Base-by-base conservation (phyloP, 768 basidiomycete species). In the Russula compacta region DNA sequence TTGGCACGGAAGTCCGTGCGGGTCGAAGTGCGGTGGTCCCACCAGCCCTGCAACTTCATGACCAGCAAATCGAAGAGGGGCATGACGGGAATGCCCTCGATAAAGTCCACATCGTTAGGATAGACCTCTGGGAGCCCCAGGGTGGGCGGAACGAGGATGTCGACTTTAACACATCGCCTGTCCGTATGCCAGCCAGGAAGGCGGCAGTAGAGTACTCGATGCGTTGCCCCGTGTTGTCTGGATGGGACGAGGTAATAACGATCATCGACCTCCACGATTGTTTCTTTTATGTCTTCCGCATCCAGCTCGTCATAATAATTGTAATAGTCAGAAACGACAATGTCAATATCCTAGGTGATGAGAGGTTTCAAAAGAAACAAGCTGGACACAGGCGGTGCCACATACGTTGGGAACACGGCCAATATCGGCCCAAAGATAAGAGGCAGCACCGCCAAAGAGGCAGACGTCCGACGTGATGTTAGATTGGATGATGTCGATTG, bases 361-460 rank as follows among this genome's bases (percentile, higher is more conserved):
- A 47, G 12, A 3, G 5, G 7, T 12, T 11, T 24, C 12, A 47
- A 47, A n/a, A 14, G 24, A 24, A 5, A 29, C 24, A 24, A 21
- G 14, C 29, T 12, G 17, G 56, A 46, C 6, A 1, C 21, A 4
- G 9, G 43, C 17, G 32, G 42, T 10, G 24, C 1, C n/a, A 46
- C 60, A 35, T 10, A 63, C 62, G 7, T 50, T 50, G 1, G 62
- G 62, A 14, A 56, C 48, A 3, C 59, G 58, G 3, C 4, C 35
- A 9, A 54, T 61, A 12, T 61, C 43, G 4, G 53, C 35, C 58
- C 58, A 63, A 4, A 62, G 38, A 39, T 8, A 42, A 17, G 11
- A 43, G 7, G 61, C 61, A 0, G 61, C 61, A 6, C 61, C 40
- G n/a, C 62, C 58, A 24, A 63, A 64, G 12, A 64, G 19, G 53